Evolutionary conservation across 2,329 filamentous ascomycete genomes (phyloP).

Genomic region (Trichoderma guizhouense): DNA sequence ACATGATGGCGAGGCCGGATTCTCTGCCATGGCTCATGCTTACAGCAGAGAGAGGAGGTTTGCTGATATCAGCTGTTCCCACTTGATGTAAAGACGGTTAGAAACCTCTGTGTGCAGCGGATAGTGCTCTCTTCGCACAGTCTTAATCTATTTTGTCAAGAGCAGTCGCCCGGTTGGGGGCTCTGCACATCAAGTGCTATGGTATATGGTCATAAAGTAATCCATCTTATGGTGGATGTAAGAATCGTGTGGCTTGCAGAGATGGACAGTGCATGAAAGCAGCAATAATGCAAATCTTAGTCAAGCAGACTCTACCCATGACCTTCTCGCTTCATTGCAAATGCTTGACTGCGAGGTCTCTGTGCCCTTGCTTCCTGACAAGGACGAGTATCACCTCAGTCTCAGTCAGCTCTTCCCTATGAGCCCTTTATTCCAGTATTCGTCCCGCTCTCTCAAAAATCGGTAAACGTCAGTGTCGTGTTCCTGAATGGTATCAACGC

Average conservation of each 20-base stretch:
- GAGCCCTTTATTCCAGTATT: not conserved
- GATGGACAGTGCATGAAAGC: not conserved
- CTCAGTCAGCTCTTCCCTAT: not conserved
- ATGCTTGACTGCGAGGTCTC: not conserved
- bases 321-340: not conserved
- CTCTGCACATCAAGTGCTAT: not conserved
- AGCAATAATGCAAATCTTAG: not conserved
- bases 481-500: constrained; percentile 42
- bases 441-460: not conserved
- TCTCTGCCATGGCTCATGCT: not conserved
- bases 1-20: not conserved
- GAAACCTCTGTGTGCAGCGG: not conserved
- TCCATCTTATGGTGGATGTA: not conserved
- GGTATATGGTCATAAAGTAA: not conserved
- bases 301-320: not conserved
- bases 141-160: not conserved
- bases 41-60: not conserved
- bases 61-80: not conserved
- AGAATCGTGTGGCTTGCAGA: not conserved
- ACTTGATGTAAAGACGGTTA: not conserved
- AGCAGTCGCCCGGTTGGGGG: not conserved
- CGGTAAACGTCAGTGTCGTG: constrained; percentile 30
- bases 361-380: not conserved
- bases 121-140: not conserved
- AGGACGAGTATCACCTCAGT: not conserved